Evolutionary conservation across 305 asterid species (phyloP).

Genomic region (Fraxinus sp.): DNA sequence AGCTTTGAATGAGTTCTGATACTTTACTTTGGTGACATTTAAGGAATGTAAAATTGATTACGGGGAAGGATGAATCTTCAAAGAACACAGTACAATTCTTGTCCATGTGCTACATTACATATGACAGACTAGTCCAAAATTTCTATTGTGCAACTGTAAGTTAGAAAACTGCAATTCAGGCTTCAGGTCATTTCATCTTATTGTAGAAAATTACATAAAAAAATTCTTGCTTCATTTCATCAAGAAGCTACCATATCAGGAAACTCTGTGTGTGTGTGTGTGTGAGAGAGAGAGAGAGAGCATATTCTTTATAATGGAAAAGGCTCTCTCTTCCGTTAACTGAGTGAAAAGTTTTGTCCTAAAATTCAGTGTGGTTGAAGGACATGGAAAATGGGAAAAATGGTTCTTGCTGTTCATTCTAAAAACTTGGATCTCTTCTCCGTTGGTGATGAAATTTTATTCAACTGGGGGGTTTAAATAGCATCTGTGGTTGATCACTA

Average conservation of each 20-base stretch:
- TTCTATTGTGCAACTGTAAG: background rate
- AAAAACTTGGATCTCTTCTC: background rate
- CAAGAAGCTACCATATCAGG: background rate
- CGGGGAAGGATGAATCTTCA: background rate
- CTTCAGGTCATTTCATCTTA: background rate
- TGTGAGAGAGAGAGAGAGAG: background rate
- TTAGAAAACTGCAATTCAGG: background rate
- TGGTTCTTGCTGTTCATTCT: background rate
- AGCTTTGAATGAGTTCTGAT: background rate
- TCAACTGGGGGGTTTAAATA: slow-evolving; percentile 3
- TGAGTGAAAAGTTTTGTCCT: background rate
- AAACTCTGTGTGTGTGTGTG: no score
- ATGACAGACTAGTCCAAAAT: background rate
- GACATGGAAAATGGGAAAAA: background rate
- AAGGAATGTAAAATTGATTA: background rate
- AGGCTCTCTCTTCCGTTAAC: background rate
- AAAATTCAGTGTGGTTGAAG: background rate
- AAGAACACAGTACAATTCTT: background rate
- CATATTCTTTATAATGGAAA: background rate
- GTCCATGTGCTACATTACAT: background rate
- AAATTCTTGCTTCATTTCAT: background rate
- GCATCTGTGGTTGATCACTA: background rate
- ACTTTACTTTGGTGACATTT: background rate
- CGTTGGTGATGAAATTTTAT: background rate
- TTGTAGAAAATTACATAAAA: background rate